Percentiles rank a stretch among this genome's conserved stretches.
Evolutionary conservation across 2,329 filamentous ascomycete species (phyloP).

Genomic region (Pestalotiopsis sp.): DNA sequence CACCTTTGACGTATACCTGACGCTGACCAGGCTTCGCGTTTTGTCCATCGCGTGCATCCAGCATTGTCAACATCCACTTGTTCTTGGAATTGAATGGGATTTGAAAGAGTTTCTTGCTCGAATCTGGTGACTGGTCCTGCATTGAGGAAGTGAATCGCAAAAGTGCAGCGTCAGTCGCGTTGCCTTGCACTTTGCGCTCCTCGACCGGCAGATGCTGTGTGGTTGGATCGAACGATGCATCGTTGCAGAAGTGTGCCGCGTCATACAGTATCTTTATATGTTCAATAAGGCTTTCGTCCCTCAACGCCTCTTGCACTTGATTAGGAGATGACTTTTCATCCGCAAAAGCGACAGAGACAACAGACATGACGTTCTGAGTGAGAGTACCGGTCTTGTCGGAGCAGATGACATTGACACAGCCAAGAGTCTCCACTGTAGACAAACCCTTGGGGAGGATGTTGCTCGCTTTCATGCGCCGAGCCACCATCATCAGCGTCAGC

Average conservation of each 20-base stretch:
- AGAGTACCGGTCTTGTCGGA: constrained; percentile 63
- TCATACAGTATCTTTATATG: background rate
- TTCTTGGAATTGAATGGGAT: constrained; percentile 55
- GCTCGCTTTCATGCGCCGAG: constrained; percentile 43
- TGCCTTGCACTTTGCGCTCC: constrained; percentile 40
- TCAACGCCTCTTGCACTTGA: background rate
- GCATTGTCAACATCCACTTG: constrained; percentile 51
- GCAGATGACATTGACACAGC: constrained; percentile 61
- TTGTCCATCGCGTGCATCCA: constrained; percentile 43
- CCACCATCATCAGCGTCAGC: constrained; percentile 44
- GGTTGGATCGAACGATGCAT: constrained; percentile 43
- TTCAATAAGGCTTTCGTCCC: background rate
- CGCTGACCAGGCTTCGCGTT: constrained; percentile 53
- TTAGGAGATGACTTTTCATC: constrained; percentile 57
- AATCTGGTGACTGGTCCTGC: constrained; percentile 17
- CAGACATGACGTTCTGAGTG: constrained; percentile 63
- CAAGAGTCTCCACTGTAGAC: constrained; percentile 58
- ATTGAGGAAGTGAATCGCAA: constrained; percentile 40
- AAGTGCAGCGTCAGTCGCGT: constrained; percentile 46
- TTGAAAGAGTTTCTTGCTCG: constrained; percentile 33
- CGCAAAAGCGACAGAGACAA: constrained; percentile 62
- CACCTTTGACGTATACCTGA: constrained; percentile 54
- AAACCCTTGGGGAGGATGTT: constrained; percentile 45
- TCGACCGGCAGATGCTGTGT: constrained; percentile 36
- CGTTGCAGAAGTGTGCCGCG: constrained; percentile 42